Conservation (phyloP, 345 rosid species). For the Pugionium cornutum region DNA sequence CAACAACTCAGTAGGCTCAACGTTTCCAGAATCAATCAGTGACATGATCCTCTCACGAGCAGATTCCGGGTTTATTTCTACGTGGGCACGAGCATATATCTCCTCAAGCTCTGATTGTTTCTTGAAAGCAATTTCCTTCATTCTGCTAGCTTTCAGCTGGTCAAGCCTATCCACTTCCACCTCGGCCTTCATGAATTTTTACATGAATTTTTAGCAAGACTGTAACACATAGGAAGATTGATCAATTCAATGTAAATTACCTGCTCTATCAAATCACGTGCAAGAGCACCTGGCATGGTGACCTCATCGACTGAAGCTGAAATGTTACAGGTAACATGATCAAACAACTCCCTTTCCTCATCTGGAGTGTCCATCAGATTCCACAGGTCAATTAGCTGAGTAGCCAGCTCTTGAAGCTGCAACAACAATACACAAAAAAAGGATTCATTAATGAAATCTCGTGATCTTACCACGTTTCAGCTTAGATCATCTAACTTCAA, state of each 20-base stretch:
- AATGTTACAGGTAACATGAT: constrained; percentile 85
- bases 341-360: constrained; percentile 82
- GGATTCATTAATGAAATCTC: background rate
- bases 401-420: constrained; percentile 95
- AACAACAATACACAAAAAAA: background rate
- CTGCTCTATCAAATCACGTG: constrained; percentile 90
- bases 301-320: constrained; percentile 90
- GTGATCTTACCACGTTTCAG: constrained; percentile 6
- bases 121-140: constrained; percentile 97
- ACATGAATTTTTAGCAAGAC: constrained; percentile 17
- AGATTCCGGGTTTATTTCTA: constrained; percentile 76
- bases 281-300: constrained; percentile 82
- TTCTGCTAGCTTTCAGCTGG: constrained; percentile 86
- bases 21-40: constrained; percentile 78
- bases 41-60: constrained; percentile 90
- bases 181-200: constrained; percentile 58
- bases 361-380: constrained; percentile 93
- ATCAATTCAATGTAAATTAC: constrained; percentile 41
- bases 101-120: constrained; percentile 95
- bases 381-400: constrained; percentile 89
- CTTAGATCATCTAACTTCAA: background rate
- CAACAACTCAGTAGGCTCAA: constrained; percentile 89
- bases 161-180: constrained; percentile 97
- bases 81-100: constrained; percentile 73
- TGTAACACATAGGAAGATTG: background rate